These are phyloP conservation scores for Lenwebbia sp. DNA, from an alignment of 345 rosid genomes.

Conservation along the genomic window DNA sequence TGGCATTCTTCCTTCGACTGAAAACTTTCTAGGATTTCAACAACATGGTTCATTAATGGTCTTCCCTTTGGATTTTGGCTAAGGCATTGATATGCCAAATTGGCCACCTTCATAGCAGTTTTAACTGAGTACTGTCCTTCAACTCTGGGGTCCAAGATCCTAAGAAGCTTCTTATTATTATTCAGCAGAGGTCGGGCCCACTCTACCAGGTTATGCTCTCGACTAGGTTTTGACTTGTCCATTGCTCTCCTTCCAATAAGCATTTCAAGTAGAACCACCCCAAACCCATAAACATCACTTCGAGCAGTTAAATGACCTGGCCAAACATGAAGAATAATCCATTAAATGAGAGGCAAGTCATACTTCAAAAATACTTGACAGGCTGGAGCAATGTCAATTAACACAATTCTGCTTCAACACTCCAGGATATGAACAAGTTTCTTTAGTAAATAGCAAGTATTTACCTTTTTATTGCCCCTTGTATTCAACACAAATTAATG, in stretches of 20 bases:
- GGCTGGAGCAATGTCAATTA: not conserved
- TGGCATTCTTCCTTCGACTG: conserved; percentile 19
- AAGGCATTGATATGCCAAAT: conserved; percentile 74
- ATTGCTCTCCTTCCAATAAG: conserved; percentile 90
- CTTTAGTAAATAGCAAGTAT: not conserved
- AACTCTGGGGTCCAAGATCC: conserved; percentile 85
- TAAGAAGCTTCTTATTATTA: conserved; percentile 72
- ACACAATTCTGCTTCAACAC: not conserved
- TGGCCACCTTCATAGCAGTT: conserved; percentile 63
- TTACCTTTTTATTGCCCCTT: not conserved
- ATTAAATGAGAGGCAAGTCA: not conserved
- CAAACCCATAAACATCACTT: conserved; percentile 94
- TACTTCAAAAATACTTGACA: not conserved
- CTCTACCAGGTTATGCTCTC: conserved; percentile 89
- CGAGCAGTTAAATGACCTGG: conserved; percentile 92
- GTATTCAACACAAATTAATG: not conserved
- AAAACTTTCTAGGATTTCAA: conserved; percentile 57
- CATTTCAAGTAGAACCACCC: conserved; percentile 92
- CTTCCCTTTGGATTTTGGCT: conserved; percentile 93
- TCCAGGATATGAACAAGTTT: not conserved
- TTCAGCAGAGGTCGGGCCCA: conserved; percentile 93
- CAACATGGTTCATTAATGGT: conserved; percentile 79
- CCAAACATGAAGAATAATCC: conserved; percentile 3
- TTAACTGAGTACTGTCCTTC: conserved; percentile 70
- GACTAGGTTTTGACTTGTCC: conserved; percentile 87